Evolutionary conservation across 495 filamentous ascomycete species (phyloP).

Genomic region (Ascodesmis nigricans): DNA sequence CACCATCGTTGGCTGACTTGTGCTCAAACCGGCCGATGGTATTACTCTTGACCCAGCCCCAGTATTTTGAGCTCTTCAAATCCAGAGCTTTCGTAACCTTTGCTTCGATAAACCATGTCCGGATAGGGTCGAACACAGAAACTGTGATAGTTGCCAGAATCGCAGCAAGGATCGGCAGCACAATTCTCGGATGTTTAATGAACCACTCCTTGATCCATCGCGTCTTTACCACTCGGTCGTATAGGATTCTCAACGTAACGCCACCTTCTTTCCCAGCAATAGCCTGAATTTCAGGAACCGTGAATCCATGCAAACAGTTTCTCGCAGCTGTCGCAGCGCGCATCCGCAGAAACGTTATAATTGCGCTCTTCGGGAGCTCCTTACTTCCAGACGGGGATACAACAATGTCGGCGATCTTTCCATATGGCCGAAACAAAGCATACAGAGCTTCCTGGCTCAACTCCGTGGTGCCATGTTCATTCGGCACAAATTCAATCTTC

Average conservation of each 20-base stretch:
- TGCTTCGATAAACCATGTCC: constrained; percentile 74
- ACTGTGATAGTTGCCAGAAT: constrained; percentile 65
- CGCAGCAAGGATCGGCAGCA: constrained; percentile 62
- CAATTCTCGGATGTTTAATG: constrained; percentile 65
- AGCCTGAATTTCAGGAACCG: constrained; percentile 32
- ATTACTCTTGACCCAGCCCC: constrained; percentile 62
- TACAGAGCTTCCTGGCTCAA: constrained; percentile 76
- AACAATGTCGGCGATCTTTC: constrained; percentile 63
- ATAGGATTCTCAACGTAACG: constrained; percentile 56
- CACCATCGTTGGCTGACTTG: no score
- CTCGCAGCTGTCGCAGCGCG: constrained; percentile 57
- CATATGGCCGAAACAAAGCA: constrained; percentile 70
- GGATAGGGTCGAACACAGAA: constrained; percentile 77
- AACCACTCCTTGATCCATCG: constrained; percentile 77
- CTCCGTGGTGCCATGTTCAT: constrained; percentile 43
- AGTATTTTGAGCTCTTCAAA: constrained; percentile 42
- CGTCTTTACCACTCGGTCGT: constrained; percentile 50
- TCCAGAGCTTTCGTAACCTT: constrained; percentile 63
- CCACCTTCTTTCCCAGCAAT: constrained; percentile 49
- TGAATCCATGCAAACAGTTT: constrained; percentile 80
- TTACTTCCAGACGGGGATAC: constrained; percentile 67
- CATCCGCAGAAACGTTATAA: constrained; percentile 46
- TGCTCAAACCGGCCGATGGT: constrained; percentile 46
- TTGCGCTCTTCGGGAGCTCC: constrained; percentile 53
- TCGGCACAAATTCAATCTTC: constrained; percentile 65